Conservation (phyloP, 2,329 filamentous ascomycete species). For the Pezicula neosporulosa region DNA sequence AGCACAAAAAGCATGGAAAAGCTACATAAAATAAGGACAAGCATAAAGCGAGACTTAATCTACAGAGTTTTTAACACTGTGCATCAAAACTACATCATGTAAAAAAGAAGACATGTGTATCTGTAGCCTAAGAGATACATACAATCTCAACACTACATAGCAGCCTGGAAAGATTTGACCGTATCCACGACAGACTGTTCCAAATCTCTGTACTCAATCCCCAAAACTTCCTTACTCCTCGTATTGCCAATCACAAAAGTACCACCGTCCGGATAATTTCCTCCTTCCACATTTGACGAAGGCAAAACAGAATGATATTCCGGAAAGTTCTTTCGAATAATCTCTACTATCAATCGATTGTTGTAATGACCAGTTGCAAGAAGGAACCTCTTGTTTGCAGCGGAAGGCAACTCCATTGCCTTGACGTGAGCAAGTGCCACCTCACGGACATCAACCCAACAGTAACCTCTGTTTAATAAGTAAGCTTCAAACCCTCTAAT, state of each 20-base stretch:
- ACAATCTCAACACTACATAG: neutral
- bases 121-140: no score
- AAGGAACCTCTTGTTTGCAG: constrained; percentile 59
- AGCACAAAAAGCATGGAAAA: no score
- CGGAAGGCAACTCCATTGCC: constrained; percentile 50
- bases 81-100: no score
- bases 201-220: constrained; percentile 51
- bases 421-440: constrained; percentile 60
- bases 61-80: no score
- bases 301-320: constrained; percentile 45
- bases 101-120: no score
- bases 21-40: no score
- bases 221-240: constrained; percentile 50
- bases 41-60: no score
- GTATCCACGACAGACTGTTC: constrained; percentile 55
- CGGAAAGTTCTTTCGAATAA: constrained; percentile 50
- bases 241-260: constrained; percentile 52
- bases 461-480: constrained; percentile 28
- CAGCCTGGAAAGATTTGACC: constrained; percentile 31
- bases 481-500: neutral
- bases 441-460: constrained; percentile 58
- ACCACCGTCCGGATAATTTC: constrained; percentile 31
- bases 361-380: constrained; percentile 54
- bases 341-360: constrained; percentile 53
- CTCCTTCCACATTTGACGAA: constrained; percentile 27